Percentiles rank a stretch among this genome's conserved stretches.
Conservation (phyloP, 2,329 filamentous ascomycete genomes). For the Ceratocystiopsis minuta region DNA sequence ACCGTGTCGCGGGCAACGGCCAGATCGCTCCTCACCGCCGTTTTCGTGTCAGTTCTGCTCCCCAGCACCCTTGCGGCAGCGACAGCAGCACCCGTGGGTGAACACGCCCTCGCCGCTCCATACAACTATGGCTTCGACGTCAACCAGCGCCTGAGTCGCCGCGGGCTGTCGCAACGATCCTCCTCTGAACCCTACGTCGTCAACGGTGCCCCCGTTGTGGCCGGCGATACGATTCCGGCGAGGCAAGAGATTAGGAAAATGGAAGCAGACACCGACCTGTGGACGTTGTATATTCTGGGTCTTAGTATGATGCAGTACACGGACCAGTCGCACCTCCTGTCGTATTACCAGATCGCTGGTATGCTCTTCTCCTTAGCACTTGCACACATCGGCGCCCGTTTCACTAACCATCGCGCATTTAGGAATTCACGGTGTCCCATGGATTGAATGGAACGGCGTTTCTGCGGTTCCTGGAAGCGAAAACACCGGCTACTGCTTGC, state of each 20-base stretch:
- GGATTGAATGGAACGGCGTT: slow-evolving; percentile 34
- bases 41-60: too few species aligned
- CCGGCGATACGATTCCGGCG: slow-evolving; percentile 15
- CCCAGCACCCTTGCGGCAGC: too few species aligned
- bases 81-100: too few species aligned
- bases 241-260: slow-evolving; percentile 54
- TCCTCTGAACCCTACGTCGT: too few species aligned
- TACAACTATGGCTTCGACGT: slow-evolving; percentile 36
- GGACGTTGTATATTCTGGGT: slow-evolving; percentile 62
- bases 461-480: slow-evolving; percentile 30
- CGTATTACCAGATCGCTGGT: slow-evolving; percentile 69
- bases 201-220: too few species aligned
- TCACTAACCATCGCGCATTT: neutral
- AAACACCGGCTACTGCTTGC: slow-evolving; percentile 55
- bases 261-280: slow-evolving; percentile 43
- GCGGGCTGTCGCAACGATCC: slow-evolving; percentile 14
- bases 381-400: neutral
- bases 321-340: slow-evolving; percentile 43
- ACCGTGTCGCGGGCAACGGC: too few species aligned
- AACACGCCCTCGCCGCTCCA: neutral
- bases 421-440: slow-evolving; percentile 71
- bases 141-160: slow-evolving; percentile 18
- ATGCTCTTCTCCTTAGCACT: slow-evolving; percentile 12
- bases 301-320: slow-evolving; percentile 54
- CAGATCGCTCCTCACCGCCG: too few species aligned